These are phyloP conservation scores for Amylocarpus encephaloides DNA, from an alignment of 2,329 filamentous ascomycete genomes.

Conservation along the genomic window DNA sequence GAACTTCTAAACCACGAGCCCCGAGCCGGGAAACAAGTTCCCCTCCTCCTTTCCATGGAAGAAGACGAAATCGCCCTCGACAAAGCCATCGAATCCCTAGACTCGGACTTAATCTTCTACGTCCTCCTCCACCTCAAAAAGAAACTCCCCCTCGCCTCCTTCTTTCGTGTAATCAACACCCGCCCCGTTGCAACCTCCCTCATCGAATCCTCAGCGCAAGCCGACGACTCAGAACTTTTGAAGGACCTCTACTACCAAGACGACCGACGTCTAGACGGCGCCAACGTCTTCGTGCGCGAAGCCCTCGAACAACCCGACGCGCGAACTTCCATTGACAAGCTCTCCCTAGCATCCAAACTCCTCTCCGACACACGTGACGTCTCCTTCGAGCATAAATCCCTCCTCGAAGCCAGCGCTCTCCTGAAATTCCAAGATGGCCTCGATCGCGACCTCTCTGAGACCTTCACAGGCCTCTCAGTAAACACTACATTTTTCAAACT, in stretches of 20 bases:
- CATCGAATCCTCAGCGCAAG: conserved; percentile 75
- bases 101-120: conserved; percentile 86
- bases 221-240: conserved; percentile 71
- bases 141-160: conserved; percentile 81
- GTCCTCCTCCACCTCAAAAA: conserved; percentile 84
- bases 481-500: conserved; percentile 92
- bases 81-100: conserved; percentile 92
- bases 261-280: conserved; percentile 81
- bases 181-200: conserved; percentile 82
- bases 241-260: conserved; percentile 98
- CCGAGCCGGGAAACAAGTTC: conserved; percentile 91
- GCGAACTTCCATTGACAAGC: conserved; percentile 71
- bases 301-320: conserved; percentile 67
- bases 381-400: conserved; percentile 62
- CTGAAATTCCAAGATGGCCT: conserved; percentile 81
- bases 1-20: conserved; percentile 90
- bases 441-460: conserved; percentile 72
- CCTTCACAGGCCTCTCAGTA: conserved; percentile 75
- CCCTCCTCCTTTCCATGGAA: conserved; percentile 87
- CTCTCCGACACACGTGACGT: conserved; percentile 79
- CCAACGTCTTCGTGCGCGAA: conserved; percentile 80
- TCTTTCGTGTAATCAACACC: conserved; percentile 86
- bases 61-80: conserved; percentile 92
- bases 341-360: conserved; percentile 78
- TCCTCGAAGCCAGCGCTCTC: conserved; percentile 75